A percentile compares a stretch with the other conserved stretches of the same genome.
These are phyloP conservation scores for Margaritispora aquatica DNA, from an alignment of 495 filamentous ascomycete species.

Conservation along the genomic window DNA sequence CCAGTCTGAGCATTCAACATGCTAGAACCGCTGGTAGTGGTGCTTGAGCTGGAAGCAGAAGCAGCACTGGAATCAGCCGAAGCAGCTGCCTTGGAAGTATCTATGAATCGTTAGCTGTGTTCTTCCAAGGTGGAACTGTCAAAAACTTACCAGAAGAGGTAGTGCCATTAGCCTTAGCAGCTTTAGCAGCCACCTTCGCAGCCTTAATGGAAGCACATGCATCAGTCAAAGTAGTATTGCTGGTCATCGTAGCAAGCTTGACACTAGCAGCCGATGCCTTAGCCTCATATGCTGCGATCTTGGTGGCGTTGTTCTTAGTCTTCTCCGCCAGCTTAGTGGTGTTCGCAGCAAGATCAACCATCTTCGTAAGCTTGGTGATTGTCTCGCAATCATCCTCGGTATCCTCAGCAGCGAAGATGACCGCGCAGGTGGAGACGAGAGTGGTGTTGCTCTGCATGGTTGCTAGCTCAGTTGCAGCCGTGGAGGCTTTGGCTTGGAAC, in stretches of 20 bases:
- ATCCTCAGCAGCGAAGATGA: constrained; percentile 2
- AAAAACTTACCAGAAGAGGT: constrained; percentile 9
- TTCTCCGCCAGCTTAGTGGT: constrained; percentile 3
- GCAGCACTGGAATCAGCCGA: background rate
- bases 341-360: constrained; percentile 13
- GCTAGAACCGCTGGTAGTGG: constrained; percentile 1
- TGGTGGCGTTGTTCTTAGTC: constrained; percentile 19
- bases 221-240: constrained; percentile 14
- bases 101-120: background rate
- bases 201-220: constrained; percentile 7
- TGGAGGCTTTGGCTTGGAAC: constrained; percentile 15
- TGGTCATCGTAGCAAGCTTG: constrained; percentile 8
- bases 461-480: constrained; percentile 1
- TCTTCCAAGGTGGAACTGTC: constrained; percentile 1
- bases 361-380: constrained; percentile 6
- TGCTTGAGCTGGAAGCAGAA: constrained; percentile 3
- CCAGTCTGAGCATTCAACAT: constrained; percentile 3
- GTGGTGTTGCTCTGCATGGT: constrained; percentile 12
- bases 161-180: constrained; percentile 7
- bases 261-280: constrained; percentile 3
- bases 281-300: background rate
- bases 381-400: constrained; percentile 8
- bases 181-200: constrained; percentile 12
- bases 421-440: constrained; percentile 7
- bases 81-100: constrained; percentile 1